Evolutionary conservation across 2,329 filamentous ascomycete species (phyloP), one percentile per base, ranked within the genome.

Genomic region (Talaromyces sp.): DNA sequence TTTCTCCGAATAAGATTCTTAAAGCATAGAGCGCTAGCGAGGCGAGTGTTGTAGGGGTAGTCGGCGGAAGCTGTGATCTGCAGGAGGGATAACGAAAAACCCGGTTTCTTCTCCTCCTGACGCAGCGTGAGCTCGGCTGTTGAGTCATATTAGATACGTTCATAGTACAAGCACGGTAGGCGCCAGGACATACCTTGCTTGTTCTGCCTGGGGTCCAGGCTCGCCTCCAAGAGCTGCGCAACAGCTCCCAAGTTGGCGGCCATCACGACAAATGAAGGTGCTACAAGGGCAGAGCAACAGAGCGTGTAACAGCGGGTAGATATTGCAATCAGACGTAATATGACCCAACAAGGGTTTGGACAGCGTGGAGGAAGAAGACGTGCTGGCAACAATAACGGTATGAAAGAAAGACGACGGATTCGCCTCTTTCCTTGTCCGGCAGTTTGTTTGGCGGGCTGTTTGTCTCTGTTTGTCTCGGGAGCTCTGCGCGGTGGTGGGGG

Each of bases 1-100:
- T 92, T 95, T 73, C 90, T 87, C 76, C 90, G 90, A 72, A 99
- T 92, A 77, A 96, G 96, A 81, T 99, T 99, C 80, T 99, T 99
- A 85, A 99, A 99, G 80, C 91, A 95, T 63, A 99, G 84, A 30
- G 95, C 91, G 70, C 90, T 91, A 7, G 93, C 87, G 49, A 99
- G 87, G 65, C 95, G 88, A 64, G 91, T 95, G 70, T 91, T 93
- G 66, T 83, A 78, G 47, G 91, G 88, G 65, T 89, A 85, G 49
- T 84, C 80, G 61, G 88, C 85, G 67, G 89, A 87, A 65, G 90
- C 91, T 70, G 96, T 92, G 72, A 98, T 96, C 70, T 93, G 92
- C 58, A 99, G 89, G 59, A 99, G 87, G 60, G 84, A 83, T 57
- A 98, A 83, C 17, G 93, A 96, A 81, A 96, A 99, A 71, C 90